Percentiles rank a stretch among this genome's conserved stretches.
Evolutionary conservation across 306 rosid species (phyloP).

Genomic region (Quercus rubra): DNA sequence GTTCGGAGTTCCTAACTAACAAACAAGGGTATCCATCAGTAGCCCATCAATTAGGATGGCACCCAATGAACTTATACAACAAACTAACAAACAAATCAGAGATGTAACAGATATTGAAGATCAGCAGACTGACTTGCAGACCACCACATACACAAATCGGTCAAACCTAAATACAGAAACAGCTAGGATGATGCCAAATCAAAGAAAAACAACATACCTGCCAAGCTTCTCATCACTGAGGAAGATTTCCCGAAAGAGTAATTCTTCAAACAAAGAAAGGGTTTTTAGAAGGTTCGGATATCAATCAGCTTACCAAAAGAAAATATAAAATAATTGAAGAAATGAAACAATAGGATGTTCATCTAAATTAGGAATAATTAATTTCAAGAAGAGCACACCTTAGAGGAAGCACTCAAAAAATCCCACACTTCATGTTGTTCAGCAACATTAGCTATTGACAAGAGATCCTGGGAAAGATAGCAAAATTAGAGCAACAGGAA

Average conservation of each 20-base stretch:
- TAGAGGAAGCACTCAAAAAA: conserved; percentile 82
- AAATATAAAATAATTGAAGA: neutral
- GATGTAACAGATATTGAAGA: neutral
- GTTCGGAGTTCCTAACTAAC: neutral
- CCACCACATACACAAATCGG: conserved; percentile 6
- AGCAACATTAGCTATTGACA: conserved; percentile 88
- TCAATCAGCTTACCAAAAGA: conserved; percentile 12
- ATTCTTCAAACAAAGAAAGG: conserved; percentile 42
- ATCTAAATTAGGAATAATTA: conserved; percentile 14
- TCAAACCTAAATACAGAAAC: conserved; percentile 11
- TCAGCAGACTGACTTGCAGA: conserved; percentile 3
- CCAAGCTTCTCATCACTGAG: conserved; percentile 92
- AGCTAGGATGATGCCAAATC: conserved; percentile 22
- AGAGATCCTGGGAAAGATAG: conserved; percentile 62
- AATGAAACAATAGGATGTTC: neutral
- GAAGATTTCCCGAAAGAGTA: conserved; percentile 90
- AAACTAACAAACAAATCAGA: neutral
- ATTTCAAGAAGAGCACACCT: conserved; percentile 52
- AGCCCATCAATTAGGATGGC: neutral
- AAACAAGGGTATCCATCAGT: neutral
- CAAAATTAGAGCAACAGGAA: conserved; percentile 20
- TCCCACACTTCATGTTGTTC: conserved; percentile 99
- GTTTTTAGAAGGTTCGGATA: conserved; percentile 21
- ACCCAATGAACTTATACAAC: neutral
- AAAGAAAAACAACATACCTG: conserved; percentile 59